Evolutionary conservation across 495 filamentous ascomycete genomes (phyloP).

Genomic region (Annulohypoxylon moriforme): DNA sequence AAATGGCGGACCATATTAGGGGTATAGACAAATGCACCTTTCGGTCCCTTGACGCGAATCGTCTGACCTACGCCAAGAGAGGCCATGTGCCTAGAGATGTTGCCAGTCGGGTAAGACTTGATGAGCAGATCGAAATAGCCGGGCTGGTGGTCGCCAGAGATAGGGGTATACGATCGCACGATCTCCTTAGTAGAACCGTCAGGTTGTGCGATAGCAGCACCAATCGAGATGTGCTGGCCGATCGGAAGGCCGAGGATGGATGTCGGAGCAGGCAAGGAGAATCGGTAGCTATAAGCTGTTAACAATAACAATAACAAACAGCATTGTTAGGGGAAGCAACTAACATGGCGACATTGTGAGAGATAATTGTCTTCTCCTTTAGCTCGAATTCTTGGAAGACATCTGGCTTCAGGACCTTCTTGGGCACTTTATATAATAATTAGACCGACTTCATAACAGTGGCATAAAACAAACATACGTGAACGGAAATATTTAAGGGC

Average conservation of each 20-base stretch:
- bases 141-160: conserved; percentile 89
- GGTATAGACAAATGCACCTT: conserved; percentile 95
- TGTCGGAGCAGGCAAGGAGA: conserved; percentile 77
- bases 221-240: conserved; percentile 97
- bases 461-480: conserved; percentile 59
- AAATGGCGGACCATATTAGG: conserved; percentile 95
- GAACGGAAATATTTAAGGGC: conserved; percentile 71
- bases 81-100: conserved; percentile 92
- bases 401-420: conserved; percentile 86
- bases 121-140: conserved; percentile 97
- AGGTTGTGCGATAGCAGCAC: conserved; percentile 72
- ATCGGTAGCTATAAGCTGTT: conserved; percentile 75
- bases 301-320: conserved; percentile 5
- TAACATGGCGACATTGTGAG: conserved; percentile 95
- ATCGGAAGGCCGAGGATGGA: conserved; percentile 95
- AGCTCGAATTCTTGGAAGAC: conserved; percentile 90
- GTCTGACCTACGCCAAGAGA: conserved; percentile 82
- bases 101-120: conserved; percentile 96
- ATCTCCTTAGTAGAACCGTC: conserved; percentile 85
- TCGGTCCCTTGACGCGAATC: conserved; percentile 90
- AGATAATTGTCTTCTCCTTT: conserved; percentile 89
- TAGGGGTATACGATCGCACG: conserved; percentile 95
- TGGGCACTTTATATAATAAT: conserved; percentile 63
- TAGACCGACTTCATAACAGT: conserved; percentile 39
- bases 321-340: neutral